Base-by-base conservation (phyloP, 2,329 filamentous ascomycete species). In the Colletotrichum cereale region DNA sequence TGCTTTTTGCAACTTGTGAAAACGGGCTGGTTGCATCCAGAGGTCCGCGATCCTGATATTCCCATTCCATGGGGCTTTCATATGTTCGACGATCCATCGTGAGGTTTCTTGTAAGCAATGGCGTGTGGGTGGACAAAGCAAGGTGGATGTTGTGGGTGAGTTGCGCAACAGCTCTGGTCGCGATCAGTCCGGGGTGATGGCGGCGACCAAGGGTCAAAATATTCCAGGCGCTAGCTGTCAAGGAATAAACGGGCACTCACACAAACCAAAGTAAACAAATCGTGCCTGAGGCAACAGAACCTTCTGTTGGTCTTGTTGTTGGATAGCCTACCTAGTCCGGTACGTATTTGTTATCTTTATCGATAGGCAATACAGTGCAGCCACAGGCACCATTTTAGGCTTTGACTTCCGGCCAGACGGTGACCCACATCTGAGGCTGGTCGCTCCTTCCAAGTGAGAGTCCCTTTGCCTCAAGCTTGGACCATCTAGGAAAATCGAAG, bases 1-100 rank as follows among this genome's bases (percentile, higher is more conserved):
- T 79, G 52, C 40, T 57, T 76, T 80, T 84, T 1, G 84, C 83
- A 47, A 87, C 84, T 73, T 89, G 87, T 26, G 86, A 84, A 78
- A 91, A 91, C 2, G 90, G 90, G 74, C 89, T 91, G 12, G 87
- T 88, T 24, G 85, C 85, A 80, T 91, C 90, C 72, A 89, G 80
- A 24, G 88, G 89, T 2, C 86, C 88, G 58, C 82, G 80, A 72
- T 84, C 85, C 75, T 91, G 86, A 78, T 89, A 91, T 78, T 91
- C 88, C 87, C 88, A 92, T 76, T 91, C 90, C 90, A 92, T 92
- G 73, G 84, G 89, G 73, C 87, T 84, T 80, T 91, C 89, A 74
- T 84, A 86, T 2, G 86, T 89, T 76, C 90, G 84, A 74, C 84
- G 84, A 65, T 88, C 84, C 85, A 88, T 90, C 75, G 67, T 74